Base-by-base conservation (phyloP, 352 stramenopile genomes). In the Globisporangium canariense region DNA sequence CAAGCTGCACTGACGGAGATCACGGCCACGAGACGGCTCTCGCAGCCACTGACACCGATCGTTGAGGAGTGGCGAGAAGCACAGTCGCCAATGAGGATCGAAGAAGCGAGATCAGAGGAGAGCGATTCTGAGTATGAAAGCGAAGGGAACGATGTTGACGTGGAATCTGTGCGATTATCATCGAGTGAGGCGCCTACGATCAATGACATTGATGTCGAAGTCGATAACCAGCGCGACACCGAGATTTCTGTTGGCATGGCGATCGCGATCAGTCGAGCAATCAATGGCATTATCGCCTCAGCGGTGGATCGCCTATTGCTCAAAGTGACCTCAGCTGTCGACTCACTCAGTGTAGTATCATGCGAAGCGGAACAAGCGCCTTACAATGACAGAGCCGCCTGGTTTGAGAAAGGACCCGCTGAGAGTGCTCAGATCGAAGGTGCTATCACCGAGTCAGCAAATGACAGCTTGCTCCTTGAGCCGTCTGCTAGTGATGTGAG, bases 1-100 rank as follows among this genome's bases (percentile, higher is more conserved):
- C 71, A 85, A 62, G 60, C 72, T 22, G 72, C 60, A 41, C 11
- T 85, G 9, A 61, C 62, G 32, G 58, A 77, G 3, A 59, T 79
- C 20, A 76, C 73, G 46, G 65, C 63, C 9, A 64, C 60, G 3
- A 69, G 66, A 16, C 69, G 66, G 5, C 62, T 60, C 43, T 72
- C 60, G 16, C 68, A 69, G 28, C 10, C 67, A 2, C 36, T 75
- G 0, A 30, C 53, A 22, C 47, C 60, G 25, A 75, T 72, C 32
- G 47, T 59, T 14, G 68, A 75, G 52, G 65, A 72, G 25, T 50
- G 38, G 59, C 46, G 34, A 51, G 59, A 58, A 11, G 25, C 40
- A 3, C 14, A 4, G 3, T 61, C 55, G 6, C 25, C 55, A 11
- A 16, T 13, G 36, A 36, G 47, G 50, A 52, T 52, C 41, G 38